Base-by-base conservation (phyloP, 148 eudicot genomes). In the Talinum fruticosum region DNA sequence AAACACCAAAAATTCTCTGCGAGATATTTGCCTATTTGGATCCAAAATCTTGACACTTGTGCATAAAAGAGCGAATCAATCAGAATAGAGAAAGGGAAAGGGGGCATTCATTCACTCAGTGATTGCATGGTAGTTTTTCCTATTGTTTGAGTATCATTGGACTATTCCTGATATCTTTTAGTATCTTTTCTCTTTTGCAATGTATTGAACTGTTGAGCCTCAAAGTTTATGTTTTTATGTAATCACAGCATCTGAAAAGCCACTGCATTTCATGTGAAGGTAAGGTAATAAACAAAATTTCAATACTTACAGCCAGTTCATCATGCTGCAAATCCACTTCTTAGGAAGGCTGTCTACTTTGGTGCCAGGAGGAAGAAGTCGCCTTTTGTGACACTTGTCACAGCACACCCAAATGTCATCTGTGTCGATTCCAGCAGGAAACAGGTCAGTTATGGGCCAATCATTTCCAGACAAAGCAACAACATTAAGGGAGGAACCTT, bases 221-320 rank as follows among this genome's bases (percentile, higher is more conserved):
- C n/a, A n/a, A n/a, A n/a, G n/a, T n/a, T n/a, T n/a, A n/a, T n/a
- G n/a, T n/a, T n/a, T n/a, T n/a, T n/a, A n/a, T n/a, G n/a, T n/a
- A n/a, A n/a, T n/a, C n/a, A n/a, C n/a, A n/a, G n/a, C 5, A 21
- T 38, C 45, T 5, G 62, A 14, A 35, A 24, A 26, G 23, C 45
- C 14, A 44, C 49, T 44, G 66, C 69, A 66, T 62, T 16, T 21
- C 57, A 51, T 51, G n/a, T 51, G 1, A 34, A 53, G 67, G 8
- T 51, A 30, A 18, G 5, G 35, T n/a, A 51, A 24, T 35, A 35
- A 44, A 8, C 10, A 66, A 19, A 44, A 76, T 51, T 51, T 51
- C 18, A 81, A 73, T 82, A 88, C 99, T 95, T 87, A 95, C 99
- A 95, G 91, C 97, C 99, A 95, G 70, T 82, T 75, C 82, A 89